These are phyloP conservation scores for Phylloporus sp. DNA, from an alignment of 768 basidiomycete species.

Conservation along the genomic window DNA sequence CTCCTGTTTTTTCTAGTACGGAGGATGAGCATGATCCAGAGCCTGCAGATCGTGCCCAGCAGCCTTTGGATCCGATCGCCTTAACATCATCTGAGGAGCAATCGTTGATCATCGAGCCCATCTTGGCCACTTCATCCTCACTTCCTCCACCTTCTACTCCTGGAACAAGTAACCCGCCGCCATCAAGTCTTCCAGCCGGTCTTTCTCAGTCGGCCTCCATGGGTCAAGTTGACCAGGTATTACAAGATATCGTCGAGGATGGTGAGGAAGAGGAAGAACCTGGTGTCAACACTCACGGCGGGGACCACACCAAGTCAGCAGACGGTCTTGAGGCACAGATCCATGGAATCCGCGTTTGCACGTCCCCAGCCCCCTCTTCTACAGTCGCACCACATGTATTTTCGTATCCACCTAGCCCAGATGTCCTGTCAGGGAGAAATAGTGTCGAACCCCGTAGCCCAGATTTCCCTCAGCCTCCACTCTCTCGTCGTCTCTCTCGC, in stretches of 20 bases:
- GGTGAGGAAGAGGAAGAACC: constrained; percentile 49
- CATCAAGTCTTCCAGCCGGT: constrained; percentile 36
- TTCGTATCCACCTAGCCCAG: constrained; percentile 23
- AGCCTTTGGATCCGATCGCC: neutral
- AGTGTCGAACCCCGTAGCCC: constrained; percentile 26
- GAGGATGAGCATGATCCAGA: neutral
- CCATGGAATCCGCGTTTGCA: constrained; percentile 57
- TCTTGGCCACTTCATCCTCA: constrained; percentile 39
- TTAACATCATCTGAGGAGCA: constrained; percentile 16
- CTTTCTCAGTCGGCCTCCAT: constrained; percentile 26
- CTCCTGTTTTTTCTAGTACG: neutral
- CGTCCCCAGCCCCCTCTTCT: constrained; percentile 32
- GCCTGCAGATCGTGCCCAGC: neutral
- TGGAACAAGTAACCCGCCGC: constrained; percentile 31
- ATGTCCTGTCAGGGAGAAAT: constrained; percentile 17
- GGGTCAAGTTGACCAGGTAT: constrained; percentile 28
- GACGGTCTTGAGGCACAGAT: constrained; percentile 36
- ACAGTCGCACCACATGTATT: constrained; percentile 23
- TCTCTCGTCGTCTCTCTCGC: constrained; percentile 22
- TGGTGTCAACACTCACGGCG: constrained; percentile 4
- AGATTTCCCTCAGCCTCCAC: constrained; percentile 17
- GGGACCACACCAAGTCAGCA: constrained; percentile 18
- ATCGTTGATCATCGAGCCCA: constrained; percentile 46
- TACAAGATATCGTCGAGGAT: constrained; percentile 53
- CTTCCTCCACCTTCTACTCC: constrained; percentile 11